Percentiles rank a stretch among this genome's conserved stretches.
These are phyloP conservation scores for Alternaria sp. DNA, from an alignment of 2,329 filamentous ascomycete genomes.

Conservation along the genomic window DNA sequence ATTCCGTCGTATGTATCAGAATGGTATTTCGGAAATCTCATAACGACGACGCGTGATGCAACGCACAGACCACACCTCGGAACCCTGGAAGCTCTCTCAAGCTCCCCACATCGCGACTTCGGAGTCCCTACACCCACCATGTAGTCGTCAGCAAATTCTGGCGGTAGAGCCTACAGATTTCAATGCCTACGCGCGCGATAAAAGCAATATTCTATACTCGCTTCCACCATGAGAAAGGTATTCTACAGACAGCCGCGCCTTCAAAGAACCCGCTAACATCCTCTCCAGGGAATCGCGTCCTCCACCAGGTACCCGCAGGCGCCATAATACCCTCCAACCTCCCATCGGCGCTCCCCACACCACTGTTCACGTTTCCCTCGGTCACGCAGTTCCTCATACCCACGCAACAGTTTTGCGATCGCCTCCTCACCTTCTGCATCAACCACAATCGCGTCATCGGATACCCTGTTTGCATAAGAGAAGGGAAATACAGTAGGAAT, in stretches of 20 bases:
- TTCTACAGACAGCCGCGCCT: not conserved
- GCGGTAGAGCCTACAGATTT: not conserved
- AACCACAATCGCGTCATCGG: constrained; percentile 83
- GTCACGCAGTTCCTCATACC: constrained; percentile 94
- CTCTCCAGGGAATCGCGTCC: constrained; percentile 63
- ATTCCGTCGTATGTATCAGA: too few relatives aligned
- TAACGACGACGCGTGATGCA: not conserved
- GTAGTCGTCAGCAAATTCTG: constrained; percentile 16
- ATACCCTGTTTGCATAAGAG: constrained; percentile 81
- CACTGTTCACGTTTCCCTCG: constrained; percentile 83
- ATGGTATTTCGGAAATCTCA: not conserved
- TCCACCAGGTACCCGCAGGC: constrained; percentile 69
- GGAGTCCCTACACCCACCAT: constrained; percentile 18
- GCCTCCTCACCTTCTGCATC: constrained; percentile 77
- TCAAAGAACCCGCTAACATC: constrained; percentile 4
- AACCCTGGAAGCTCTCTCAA: not conserved
- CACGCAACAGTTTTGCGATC: constrained; percentile 92
- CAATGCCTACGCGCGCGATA: constrained; percentile 55
- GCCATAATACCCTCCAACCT: constrained; percentile 55
- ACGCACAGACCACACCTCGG: constrained; percentile 12
- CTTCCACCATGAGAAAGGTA: constrained; percentile 64
- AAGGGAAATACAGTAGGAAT: constrained; percentile 84
- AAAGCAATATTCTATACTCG: constrained; percentile 71
- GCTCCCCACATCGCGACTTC: constrained; percentile 6
- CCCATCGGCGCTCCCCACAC: constrained; percentile 58